These are phyloP conservation scores for Penicillium sp. DNA, from an alignment of 2,329 filamentous ascomycete species.

Conservation along the genomic window DNA sequence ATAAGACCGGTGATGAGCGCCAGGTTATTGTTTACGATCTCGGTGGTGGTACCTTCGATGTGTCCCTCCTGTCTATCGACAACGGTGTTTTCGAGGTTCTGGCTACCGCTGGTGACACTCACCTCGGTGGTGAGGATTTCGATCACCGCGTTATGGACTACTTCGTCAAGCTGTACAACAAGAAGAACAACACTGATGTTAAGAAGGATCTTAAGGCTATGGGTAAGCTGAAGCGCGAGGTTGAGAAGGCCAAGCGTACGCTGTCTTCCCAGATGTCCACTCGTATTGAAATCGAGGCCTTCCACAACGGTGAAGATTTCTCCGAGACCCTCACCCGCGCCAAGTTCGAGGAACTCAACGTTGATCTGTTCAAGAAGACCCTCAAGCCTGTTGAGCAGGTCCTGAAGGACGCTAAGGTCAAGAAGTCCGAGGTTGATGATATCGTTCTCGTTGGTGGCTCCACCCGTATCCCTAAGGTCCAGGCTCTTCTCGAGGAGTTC, in stretches of 20 bases:
- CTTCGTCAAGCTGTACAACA: conserved; percentile 98
- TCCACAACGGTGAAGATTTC: conserved; percentile 96
- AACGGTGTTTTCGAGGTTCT: conserved; percentile 92
- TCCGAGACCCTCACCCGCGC: conserved; percentile 96
- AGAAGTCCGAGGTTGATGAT: conserved; percentile 92
- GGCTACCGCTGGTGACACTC: conserved; percentile 93
- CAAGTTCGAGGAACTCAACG: conserved; percentile 99
- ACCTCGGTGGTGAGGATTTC: conserved; percentile 98
- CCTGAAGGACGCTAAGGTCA: conserved; percentile 94
- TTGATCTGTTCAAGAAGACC: conserved; percentile 98
- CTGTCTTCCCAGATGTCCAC: conserved; percentile 92
- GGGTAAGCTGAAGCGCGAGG: conserved; percentile 99
- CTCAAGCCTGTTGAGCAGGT: conserved; percentile 98
- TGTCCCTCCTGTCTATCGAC: conserved; percentile 87
- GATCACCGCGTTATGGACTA: conserved; percentile 96
- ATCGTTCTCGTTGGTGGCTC: conserved; percentile 98
- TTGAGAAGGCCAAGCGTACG: conserved; percentile 98
- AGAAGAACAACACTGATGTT: conserved; percentile 91
- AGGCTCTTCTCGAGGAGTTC: conserved; percentile 90
- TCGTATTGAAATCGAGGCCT: conserved; percentile 93
- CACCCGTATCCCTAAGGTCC: conserved; percentile 98
- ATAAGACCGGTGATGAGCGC: conserved; percentile 79
- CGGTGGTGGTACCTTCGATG: conserved; percentile 92
- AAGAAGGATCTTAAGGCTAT: conserved; percentile 95
- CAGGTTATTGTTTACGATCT: conserved; percentile 93